Evolutionary conservation across 2,329 filamentous ascomycete species (phyloP).

Genomic region (Fusarium illudens): DNA sequence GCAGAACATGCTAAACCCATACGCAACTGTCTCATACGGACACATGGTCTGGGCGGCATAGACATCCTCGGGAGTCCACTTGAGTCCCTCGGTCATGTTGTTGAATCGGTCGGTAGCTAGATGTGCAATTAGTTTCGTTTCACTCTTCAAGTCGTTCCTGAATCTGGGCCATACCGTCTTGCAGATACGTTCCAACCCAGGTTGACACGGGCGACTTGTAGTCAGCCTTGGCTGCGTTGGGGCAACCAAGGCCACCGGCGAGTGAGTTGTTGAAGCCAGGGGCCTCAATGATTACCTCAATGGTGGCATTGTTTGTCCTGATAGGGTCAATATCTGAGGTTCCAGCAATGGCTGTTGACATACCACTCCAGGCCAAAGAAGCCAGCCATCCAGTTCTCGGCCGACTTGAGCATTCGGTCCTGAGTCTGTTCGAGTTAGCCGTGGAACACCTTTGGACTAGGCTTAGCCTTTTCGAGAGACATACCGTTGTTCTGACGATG

Average conservation of each 20-base stretch:
- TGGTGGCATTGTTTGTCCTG: conserved; percentile 72
- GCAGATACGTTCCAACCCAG: conserved; percentile 73
- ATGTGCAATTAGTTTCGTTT: not conserved
- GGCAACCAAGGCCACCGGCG: conserved; percentile 72
- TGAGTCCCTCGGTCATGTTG: conserved; percentile 61
- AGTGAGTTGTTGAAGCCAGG: conserved; percentile 74
- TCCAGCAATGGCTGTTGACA: not conserved
- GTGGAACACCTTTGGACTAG: not conserved
- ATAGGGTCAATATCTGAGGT: conserved; percentile 2
- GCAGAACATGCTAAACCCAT: conserved; percentile 79
- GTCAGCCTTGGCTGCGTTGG: conserved; percentile 63
- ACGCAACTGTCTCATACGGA: conserved; percentile 80
- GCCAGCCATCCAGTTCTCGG: conserved; percentile 80
- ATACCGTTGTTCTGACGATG: conserved; percentile 72
- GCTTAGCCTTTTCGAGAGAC: conserved; percentile 10
- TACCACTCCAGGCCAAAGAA: conserved; percentile 79
- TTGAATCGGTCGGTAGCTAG: conserved; percentile 68
- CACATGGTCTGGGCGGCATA: conserved; percentile 77
- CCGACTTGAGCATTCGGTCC: conserved; percentile 78
- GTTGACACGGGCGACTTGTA: conserved; percentile 62
- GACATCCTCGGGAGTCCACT: conserved; percentile 70
- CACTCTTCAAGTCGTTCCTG: not conserved
- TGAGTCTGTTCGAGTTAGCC: conserved; percentile 62
- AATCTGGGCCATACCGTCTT: conserved; percentile 55
- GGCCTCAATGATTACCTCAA: conserved; percentile 76